A percentile compares a stretch with the other conserved stretches of the same genome.
Evolutionary conservation across 2,329 filamentous ascomycete species (phyloP).

Genomic region (Aspergillus japonicus): DNA sequence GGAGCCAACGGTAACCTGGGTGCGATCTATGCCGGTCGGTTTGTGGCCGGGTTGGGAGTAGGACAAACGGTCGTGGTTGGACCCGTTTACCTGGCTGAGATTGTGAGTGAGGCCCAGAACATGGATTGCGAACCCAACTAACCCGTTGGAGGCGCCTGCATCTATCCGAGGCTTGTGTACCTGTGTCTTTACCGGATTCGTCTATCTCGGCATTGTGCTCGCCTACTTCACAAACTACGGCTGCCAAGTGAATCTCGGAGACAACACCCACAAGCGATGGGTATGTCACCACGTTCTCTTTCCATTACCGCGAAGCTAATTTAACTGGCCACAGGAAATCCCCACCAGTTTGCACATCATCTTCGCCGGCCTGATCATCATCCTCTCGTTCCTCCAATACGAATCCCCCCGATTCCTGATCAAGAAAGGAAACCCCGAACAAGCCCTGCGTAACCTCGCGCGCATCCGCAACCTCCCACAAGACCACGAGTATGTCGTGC

Average conservation of each 20-base stretch:
- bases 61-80: slow-evolving; percentile 48
- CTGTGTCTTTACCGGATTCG: slow-evolving; percentile 66
- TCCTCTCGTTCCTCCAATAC: slow-evolving; percentile 65
- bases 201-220: slow-evolving; percentile 75
- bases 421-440: slow-evolving; percentile 60
- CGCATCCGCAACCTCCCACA: slow-evolving; percentile 58
- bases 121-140: neutral
- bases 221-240: slow-evolving; percentile 76
- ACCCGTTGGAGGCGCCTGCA: slow-evolving; percentile 51
- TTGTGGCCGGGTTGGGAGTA: slow-evolving; percentile 46
- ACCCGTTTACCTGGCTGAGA: slow-evolving; percentile 71
- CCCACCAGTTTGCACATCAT: slow-evolving; percentile 76
- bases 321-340: slow-evolving; percentile 40
- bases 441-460: slow-evolving; percentile 46
- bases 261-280: slow-evolving; percentile 47
- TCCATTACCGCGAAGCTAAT: too few species aligned
- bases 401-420: slow-evolving; percentile 72
- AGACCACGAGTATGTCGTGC: slow-evolving; percentile 61
- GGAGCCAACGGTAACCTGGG: slow-evolving; percentile 37
- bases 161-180: slow-evolving; percentile 72
- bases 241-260: slow-evolving; percentile 51
- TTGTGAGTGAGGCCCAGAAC: slow-evolving; percentile 37
- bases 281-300: slow-evolving; percentile 37
- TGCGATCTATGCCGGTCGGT: slow-evolving; percentile 45
- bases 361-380: slow-evolving; percentile 69